Percentiles rank a stretch among this genome's conserved stretches.
Evolutionary conservation across 2,329 filamentous ascomycete genomes (phyloP).

Genomic region (Spiromastix sp.): DNA sequence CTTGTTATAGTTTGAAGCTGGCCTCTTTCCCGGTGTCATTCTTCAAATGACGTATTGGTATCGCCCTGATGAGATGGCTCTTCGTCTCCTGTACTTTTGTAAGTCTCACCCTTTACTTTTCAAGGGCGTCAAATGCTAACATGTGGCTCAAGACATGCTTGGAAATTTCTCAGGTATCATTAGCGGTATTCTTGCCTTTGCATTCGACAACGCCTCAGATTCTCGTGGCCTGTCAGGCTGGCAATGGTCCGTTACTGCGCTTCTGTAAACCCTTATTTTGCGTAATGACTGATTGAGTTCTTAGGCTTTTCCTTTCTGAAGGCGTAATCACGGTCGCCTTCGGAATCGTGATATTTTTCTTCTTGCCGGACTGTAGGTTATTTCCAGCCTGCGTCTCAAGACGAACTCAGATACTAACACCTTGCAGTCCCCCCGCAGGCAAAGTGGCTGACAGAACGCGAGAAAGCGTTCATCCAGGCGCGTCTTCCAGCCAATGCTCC

Average conservation of each 20-base stretch:
- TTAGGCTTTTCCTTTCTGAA: slow-evolving; percentile 37
- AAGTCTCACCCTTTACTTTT: slow-evolving; percentile 16
- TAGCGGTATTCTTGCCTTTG: slow-evolving; percentile 35
- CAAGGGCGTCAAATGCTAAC: neutral
- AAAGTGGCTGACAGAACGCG: slow-evolving; percentile 28
- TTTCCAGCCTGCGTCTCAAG: too few relatives aligned
- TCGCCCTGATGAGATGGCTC: slow-evolving; percentile 31
- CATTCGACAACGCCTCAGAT: slow-evolving; percentile 31
- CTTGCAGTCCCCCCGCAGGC: slow-evolving; percentile 32
- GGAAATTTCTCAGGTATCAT: slow-evolving; percentile 34
- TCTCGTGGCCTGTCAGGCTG: slow-evolving; percentile 21
- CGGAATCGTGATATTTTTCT: slow-evolving; percentile 26
- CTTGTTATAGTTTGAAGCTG: too few relatives aligned
- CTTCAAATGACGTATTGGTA: slow-evolving; percentile 36
- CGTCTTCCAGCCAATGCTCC: slow-evolving; percentile 31
- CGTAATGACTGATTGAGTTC: too few relatives aligned
- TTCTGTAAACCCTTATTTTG: too few relatives aligned
- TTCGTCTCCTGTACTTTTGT: slow-evolving; percentile 40
- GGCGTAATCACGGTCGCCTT: slow-evolving; percentile 34
- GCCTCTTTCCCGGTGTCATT: slow-evolving; percentile 30
- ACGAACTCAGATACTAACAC: too few relatives aligned
- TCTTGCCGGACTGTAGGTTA: slow-evolving; percentile 37
- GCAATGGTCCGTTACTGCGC: too few relatives aligned
- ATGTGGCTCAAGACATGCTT: slow-evolving; percentile 21
- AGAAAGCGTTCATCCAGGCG: slow-evolving; percentile 32